Evolutionary conservation across 768 basidiomycete genomes (phyloP).

Genomic region (Scleroderma citrinum): DNA sequence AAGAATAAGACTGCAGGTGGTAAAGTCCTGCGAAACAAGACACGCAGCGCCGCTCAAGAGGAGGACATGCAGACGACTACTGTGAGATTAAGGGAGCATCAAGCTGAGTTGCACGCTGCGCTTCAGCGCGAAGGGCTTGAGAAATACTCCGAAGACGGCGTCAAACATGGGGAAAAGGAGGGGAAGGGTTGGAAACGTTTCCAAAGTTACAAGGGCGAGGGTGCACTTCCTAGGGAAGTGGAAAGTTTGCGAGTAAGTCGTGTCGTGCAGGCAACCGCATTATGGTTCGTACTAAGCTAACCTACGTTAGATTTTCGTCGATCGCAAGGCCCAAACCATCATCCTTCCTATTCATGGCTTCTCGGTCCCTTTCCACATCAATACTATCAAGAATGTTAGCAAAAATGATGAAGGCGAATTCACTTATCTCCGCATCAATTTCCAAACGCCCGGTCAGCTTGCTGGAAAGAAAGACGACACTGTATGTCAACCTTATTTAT

Average conservation of each 20-base stretch:
- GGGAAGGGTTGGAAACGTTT: constrained; percentile 94
- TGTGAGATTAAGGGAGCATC: constrained; percentile 82
- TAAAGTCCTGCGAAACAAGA: constrained; percentile 88
- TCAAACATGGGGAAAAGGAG: constrained; percentile 68
- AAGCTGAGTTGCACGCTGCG: constrained; percentile 69
- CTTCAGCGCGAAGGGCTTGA: constrained; percentile 77
- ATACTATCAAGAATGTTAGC: constrained; percentile 95
- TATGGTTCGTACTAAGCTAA: constrained; percentile 6
- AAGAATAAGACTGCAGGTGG: constrained; percentile 75
- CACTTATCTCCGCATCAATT: constrained; percentile 93
- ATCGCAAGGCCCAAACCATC: constrained; percentile 85
- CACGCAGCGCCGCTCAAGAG: constrained; percentile 79
- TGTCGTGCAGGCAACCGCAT: neutral
- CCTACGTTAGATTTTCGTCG: constrained; percentile 70
- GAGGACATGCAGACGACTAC: constrained; percentile 75
- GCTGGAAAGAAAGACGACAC: constrained; percentile 99
- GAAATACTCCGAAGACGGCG: constrained; percentile 78
- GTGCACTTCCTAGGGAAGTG: constrained; percentile 77
- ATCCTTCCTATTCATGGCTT: constrained; percentile 92
- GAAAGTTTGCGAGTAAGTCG: constrained; percentile 69
- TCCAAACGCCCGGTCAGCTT: constrained; percentile 96
- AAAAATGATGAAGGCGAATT: constrained; percentile 96
- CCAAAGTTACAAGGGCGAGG: constrained; percentile 95
- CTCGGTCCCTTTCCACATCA: constrained; percentile 96
- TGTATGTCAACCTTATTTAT: constrained; percentile 34